Percentiles rank a stretch among this genome's conserved stretches.
phyloP scores from a whole-genome alignment of 1,284 basidiomycete species.

The Meira miltonrushii region DNA sequence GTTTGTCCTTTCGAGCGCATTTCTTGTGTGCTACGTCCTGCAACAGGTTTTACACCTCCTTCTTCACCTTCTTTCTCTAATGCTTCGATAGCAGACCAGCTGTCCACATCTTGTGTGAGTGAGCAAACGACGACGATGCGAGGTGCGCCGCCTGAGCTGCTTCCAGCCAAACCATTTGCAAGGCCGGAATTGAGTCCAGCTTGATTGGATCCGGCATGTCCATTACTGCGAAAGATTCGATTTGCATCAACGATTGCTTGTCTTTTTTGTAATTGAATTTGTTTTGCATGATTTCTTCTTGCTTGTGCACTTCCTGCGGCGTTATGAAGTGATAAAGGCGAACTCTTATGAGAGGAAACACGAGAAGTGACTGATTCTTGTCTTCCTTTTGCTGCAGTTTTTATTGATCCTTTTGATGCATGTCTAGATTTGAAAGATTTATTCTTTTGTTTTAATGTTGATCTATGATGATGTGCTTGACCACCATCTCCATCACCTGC shows the following conservation, averaged over 20 bases:
- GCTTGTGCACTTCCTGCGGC: conserved; percentile 34
- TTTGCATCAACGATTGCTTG: conserved; percentile 23
- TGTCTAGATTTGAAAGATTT: conserved; percentile 50
- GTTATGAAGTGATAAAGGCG: conserved; percentile 34
- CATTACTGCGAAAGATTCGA: conserved; percentile 2
- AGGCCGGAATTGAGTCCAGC: not conserved
- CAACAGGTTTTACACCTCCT: conserved; percentile 50
- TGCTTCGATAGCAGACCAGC: conserved; percentile 58
- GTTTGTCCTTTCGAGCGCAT: conserved; percentile 19
- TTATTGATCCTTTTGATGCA: conserved; percentile 41
- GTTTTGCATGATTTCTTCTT: conserved; percentile 44
- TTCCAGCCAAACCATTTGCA: conserved; percentile 53
- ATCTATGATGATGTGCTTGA: conserved; percentile 35
- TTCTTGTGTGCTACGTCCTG: conserved; percentile 34
- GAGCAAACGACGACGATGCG: conserved; percentile 75
- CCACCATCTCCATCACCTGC: no score
- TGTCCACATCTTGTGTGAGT: conserved; percentile 65
- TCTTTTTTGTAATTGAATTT: conserved; percentile 41
- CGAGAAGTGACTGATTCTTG: conserved; percentile 20
- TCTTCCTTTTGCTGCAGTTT: conserved; percentile 33
- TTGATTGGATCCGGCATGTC: not conserved
- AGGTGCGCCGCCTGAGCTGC: conserved; percentile 60
- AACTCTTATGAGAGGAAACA: conserved; percentile 29
- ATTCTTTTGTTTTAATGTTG: conserved; percentile 44
- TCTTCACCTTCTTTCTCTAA: conserved; percentile 67